phyloP scores from a whole-genome alignment of 305 asterid species.

The Ajuga reptans region DNA sequence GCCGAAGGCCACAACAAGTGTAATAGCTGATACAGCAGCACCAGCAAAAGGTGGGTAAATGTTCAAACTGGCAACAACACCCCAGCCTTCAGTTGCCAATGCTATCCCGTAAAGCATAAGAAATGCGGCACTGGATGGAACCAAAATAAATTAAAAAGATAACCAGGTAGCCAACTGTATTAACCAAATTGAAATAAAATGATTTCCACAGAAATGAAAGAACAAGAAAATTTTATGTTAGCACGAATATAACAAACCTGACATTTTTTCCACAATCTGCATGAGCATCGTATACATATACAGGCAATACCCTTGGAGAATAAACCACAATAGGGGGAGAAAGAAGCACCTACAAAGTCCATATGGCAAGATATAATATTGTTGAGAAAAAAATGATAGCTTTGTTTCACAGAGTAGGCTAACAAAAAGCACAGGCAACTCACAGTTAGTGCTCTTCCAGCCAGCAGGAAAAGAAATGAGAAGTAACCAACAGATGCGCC shows the following conservation, averaged over 20 bases:
- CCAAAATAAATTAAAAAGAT: slow-evolving; percentile 19
- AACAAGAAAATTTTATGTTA: slow-evolving; percentile 4
- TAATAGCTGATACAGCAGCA: slow-evolving; percentile 95
- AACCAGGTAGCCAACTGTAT: neutral
- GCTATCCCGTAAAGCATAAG: slow-evolving; percentile 94
- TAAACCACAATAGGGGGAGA: slow-evolving; percentile 98
- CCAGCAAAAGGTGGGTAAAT: slow-evolving; percentile 99
- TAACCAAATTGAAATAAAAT: slow-evolving; percentile 1
- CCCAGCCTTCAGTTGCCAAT: slow-evolving; percentile 98
- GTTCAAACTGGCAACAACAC: slow-evolving; percentile 97
- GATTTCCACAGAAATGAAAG: slow-evolving; percentile 9
- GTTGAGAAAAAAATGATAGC: neutral
- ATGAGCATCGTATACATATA: slow-evolving; percentile 98
- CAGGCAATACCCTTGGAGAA: slow-evolving; percentile 97
- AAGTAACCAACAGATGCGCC: slow-evolving; percentile 99
- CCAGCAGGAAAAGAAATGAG: slow-evolving; percentile 90
- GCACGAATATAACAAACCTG: slow-evolving; percentile 53
- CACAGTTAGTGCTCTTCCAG: slow-evolving; percentile 97
- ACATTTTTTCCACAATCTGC: slow-evolving; percentile 98
- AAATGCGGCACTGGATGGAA: slow-evolving; percentile 77
- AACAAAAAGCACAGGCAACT: slow-evolving; percentile 36
- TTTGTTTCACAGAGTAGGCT: neutral
- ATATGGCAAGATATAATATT: slow-evolving; percentile 7
- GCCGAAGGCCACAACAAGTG: slow-evolving; percentile 96
- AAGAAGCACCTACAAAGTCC: slow-evolving; percentile 70